These are phyloP conservation scores for Cerioporus squamosus DNA, from an alignment of 1,284 basidiomycete species.

Conservation along the genomic window DNA sequence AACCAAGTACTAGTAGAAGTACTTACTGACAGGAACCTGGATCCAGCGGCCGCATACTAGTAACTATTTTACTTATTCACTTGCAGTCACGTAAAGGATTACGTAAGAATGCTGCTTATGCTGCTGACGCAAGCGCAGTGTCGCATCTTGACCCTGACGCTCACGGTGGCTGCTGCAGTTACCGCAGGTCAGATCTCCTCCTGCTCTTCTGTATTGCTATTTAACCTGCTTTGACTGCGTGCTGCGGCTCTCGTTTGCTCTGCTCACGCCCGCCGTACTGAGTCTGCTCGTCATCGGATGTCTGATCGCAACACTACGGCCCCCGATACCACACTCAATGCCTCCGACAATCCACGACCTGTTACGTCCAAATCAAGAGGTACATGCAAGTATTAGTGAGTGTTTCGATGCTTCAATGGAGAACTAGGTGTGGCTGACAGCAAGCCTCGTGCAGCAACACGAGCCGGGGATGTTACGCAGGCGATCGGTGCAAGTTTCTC, in stretches of 20 bases:
- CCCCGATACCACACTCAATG: not conserved
- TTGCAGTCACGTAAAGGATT: too few relatives aligned
- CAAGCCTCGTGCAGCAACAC: slow-evolving; percentile 34
- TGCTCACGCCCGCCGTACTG: not conserved
- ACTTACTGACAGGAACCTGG: too few relatives aligned
- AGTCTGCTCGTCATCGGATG: slow-evolving; percentile 1
- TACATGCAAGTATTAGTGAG: slow-evolving; percentile 29
- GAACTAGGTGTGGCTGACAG: not conserved
- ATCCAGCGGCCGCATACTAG: too few relatives aligned
- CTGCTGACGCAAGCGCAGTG: too few relatives aligned
- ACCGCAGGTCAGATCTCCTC: slow-evolving; percentile 13
- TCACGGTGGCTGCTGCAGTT: slow-evolving; percentile 16
- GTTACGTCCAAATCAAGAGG: slow-evolving; percentile 48
- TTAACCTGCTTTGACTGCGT: not conserved
- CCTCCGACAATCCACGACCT: slow-evolving; percentile 43
- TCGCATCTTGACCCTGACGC: slow-evolving; percentile 1
- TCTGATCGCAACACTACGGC: not conserved
- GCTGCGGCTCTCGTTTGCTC: not conserved
- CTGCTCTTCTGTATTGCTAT: not conserved
- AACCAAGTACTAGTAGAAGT: too few relatives aligned
- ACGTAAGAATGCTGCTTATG: too few relatives aligned
- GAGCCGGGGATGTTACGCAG: slow-evolving; percentile 67
- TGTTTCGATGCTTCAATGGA: too few relatives aligned
- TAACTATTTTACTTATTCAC: too few relatives aligned
- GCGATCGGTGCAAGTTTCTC: slow-evolving; percentile 72